These are phyloP conservation scores for Fusarium incarnatum DNA, from an alignment of 2,329 filamentous ascomycete genomes.

Conservation along the genomic window DNA sequence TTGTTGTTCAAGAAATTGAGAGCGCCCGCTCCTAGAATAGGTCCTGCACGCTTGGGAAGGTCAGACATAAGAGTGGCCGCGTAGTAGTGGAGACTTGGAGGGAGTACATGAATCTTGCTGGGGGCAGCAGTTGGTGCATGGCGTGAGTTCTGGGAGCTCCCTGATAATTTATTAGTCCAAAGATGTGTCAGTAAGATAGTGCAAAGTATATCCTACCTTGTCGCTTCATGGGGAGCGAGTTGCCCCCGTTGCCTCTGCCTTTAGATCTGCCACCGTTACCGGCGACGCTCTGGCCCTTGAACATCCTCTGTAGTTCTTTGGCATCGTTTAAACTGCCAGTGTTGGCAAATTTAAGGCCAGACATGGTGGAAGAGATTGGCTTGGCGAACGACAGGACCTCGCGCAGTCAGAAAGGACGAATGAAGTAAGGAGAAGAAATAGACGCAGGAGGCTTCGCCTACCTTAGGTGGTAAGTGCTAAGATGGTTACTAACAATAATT, in stretches of 20 bases:
- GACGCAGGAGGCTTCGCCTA: neutral
- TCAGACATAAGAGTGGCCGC: slow-evolving; percentile 15
- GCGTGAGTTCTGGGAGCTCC: neutral
- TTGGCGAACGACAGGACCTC: neutral
- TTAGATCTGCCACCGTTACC: neutral
- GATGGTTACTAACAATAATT: neutral
- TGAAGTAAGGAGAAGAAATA: neutral
- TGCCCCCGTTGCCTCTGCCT: neutral
- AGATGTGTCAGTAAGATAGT: neutral
- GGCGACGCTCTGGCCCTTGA: slow-evolving; percentile 18
- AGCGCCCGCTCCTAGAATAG: slow-evolving; percentile 37
- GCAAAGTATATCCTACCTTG: slow-evolving; percentile 10
- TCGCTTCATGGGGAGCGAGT: slow-evolving; percentile 16
- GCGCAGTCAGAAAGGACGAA: neutral
- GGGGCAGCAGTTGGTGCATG: slow-evolving; percentile 2
- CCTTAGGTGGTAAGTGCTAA: no score
- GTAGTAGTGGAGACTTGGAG: slow-evolving; percentile 40
- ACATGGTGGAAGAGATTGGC: neutral
- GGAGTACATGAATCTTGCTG: slow-evolving; percentile 7
- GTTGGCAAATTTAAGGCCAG: slow-evolving; percentile 37
- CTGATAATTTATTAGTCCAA: slow-evolving; percentile 12
- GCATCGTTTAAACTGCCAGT: slow-evolving; percentile 46
- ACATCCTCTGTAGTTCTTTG: slow-evolving; percentile 43
- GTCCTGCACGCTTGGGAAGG: slow-evolving; percentile 19
- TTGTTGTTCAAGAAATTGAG: slow-evolving; percentile 41